Conservation (phyloP, 2,329 filamentous ascomycete genomes). For the Fonsecaea pedrosoi region DNA sequence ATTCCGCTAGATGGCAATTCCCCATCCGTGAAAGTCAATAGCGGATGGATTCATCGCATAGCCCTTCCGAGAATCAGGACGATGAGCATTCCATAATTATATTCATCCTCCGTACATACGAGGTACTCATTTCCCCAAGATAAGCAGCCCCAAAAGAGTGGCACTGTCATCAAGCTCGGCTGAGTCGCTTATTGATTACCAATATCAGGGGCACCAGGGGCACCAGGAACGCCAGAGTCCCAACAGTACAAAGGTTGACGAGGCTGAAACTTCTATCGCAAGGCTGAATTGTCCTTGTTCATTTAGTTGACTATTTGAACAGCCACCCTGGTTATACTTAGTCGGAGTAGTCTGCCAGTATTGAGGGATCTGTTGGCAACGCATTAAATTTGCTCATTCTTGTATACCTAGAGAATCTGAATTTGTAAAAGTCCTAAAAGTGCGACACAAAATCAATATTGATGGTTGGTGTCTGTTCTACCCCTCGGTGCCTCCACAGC, state of each 20-base stretch:
- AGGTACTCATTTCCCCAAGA: background rate
- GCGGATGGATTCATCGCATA: background rate
- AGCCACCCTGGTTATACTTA: background rate
- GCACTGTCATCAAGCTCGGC: background rate
- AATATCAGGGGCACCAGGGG: background rate
- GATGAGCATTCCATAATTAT: background rate
- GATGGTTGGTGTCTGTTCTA: background rate
- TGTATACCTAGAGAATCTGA: background rate
- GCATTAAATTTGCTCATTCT: background rate
- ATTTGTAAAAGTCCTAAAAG: too few relatives aligned
- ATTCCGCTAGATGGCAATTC: background rate
- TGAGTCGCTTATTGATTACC: conserved; percentile 1
- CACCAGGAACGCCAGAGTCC: too few relatives aligned
- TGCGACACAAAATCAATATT: too few relatives aligned
- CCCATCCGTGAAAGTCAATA: background rate
- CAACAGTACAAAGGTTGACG: background rate
- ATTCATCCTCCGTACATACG: background rate
- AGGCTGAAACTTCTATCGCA: background rate
- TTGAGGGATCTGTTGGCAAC: background rate
- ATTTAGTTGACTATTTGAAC: background rate
- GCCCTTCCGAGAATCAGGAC: background rate
- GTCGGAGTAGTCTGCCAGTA: background rate
- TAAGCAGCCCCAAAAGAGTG: background rate
- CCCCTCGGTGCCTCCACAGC: background rate
- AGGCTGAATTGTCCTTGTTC: background rate